Conservation (phyloP, 1,284 basidiomycete species). For the Cronartium quercuum region DNA sequence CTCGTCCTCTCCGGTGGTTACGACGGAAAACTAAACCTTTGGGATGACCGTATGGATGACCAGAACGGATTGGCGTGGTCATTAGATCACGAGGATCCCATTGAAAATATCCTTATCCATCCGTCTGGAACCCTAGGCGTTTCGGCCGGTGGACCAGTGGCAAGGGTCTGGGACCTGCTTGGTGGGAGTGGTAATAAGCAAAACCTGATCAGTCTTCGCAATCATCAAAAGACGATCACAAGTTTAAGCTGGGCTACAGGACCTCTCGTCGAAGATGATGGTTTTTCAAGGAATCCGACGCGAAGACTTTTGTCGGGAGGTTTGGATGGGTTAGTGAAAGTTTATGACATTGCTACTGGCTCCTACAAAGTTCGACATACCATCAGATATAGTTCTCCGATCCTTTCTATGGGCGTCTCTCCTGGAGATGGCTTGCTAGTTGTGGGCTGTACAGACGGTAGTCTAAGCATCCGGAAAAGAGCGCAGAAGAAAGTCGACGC, state of each 20-base stretch:
- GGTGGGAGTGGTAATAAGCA: constrained; percentile 58
- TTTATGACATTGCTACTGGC: constrained; percentile 75
- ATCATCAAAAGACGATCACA: constrained; percentile 98
- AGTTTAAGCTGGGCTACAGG: constrained; percentile 63
- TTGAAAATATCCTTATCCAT: constrained; percentile 91
- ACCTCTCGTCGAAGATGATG: background rate
- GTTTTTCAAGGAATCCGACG: constrained; percentile 44
- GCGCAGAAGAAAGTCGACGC: constrained; percentile 38
- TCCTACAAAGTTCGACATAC: constrained; percentile 94
- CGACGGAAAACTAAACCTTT: constrained; percentile 82
- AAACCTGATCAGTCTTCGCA: constrained; percentile 79
- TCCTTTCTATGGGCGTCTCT: constrained; percentile 83
- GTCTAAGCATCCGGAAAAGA: constrained; percentile 60
- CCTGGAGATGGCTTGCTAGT: constrained; percentile 95
- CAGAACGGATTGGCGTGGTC: constrained; percentile 47
- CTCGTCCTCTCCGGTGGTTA: constrained; percentile 89
- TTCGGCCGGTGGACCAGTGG: constrained; percentile 82
- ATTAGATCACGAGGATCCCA: constrained; percentile 56
- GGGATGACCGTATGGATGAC: constrained; percentile 62
- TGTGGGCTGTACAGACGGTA: constrained; percentile 93
- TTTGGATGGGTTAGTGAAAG: constrained; percentile 96
- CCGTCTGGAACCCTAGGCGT: constrained; percentile 80
- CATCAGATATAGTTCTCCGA: constrained; percentile 92
- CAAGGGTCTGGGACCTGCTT: constrained; percentile 91
- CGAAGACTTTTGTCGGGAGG: constrained; percentile 79